Evolutionary conservation across 805 yeast species (phyloP).

Genomic region (Peterozyma toletana): DNA sequence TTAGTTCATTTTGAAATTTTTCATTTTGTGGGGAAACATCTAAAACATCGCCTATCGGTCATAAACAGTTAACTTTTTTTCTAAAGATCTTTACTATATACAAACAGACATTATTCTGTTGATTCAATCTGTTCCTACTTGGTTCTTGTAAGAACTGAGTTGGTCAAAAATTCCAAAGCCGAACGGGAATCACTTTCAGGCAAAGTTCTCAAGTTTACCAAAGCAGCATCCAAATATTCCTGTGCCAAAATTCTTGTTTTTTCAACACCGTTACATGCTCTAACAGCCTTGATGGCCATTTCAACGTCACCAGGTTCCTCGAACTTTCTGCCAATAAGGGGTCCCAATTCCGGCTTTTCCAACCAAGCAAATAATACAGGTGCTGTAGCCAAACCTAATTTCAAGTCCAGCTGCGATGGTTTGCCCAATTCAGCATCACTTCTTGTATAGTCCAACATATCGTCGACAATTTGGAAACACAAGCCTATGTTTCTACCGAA

Average conservation of each 20-base stretch:
- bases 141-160: conserved; percentile 73
- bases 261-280: conserved; percentile 62
- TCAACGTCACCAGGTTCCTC: conserved; percentile 77
- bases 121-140: conserved; percentile 32
- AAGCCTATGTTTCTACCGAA: conserved; percentile 91
- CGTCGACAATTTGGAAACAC: conserved; percentile 95
- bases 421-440: conserved; percentile 81
- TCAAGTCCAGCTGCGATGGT: conserved; percentile 92
- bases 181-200: conserved; percentile 89
- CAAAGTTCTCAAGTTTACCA: conserved; percentile 58
- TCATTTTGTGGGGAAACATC: too few species aligned
- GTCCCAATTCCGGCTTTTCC: conserved; percentile 77
- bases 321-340: conserved; percentile 78
- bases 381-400: conserved; percentile 93
- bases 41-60: too few species aligned
- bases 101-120: too few species aligned
- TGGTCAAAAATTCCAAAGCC: conserved; percentile 80
- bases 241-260: conserved; percentile 74
- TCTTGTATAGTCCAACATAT: conserved; percentile 91
- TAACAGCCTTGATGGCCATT: conserved; percentile 69
- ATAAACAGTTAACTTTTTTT: too few species aligned
- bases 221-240: conserved; percentile 69
- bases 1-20: too few species aligned
- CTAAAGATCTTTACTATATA: too few species aligned
- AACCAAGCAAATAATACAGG: conserved; percentile 95